Conservation (phyloP, 2,329 filamentous ascomycete genomes). For the Ophiosphaerella narmari region DNA sequence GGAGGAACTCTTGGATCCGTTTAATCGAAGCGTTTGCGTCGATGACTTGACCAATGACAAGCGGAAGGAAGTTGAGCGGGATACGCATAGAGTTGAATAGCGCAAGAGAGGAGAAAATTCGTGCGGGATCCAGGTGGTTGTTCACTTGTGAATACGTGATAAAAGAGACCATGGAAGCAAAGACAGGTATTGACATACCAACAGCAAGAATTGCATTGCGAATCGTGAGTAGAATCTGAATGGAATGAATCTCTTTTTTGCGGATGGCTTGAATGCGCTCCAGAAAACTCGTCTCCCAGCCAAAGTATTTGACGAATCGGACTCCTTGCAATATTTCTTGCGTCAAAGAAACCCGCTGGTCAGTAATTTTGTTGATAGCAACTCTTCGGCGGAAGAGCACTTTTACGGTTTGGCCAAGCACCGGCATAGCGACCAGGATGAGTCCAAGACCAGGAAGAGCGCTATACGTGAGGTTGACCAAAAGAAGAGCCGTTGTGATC, state of each 20-base stretch:
- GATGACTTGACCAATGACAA: constrained; percentile 86
- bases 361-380: constrained; percentile 89
- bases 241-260: constrained; percentile 75
- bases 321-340: constrained; percentile 92
- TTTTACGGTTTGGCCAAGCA: constrained; percentile 77
- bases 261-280: constrained; percentile 75
- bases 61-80: constrained; percentile 84
- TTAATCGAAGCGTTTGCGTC: constrained; percentile 85
- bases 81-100: constrained; percentile 91
- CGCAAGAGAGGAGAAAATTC: constrained; percentile 89
- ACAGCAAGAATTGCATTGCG: constrained; percentile 84
- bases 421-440: constrained; percentile 75
- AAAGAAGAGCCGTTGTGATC: constrained; percentile 76
- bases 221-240: constrained; percentile 81
- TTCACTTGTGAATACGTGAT: constrained; percentile 74
- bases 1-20: constrained; percentile 84
- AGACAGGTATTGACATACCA: constrained; percentile 85
- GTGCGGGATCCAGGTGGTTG: constrained; percentile 71
- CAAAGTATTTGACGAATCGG: constrained; percentile 94
- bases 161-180: constrained; percentile 93
- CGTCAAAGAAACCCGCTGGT: constrained; percentile 86
- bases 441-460: constrained; percentile 86
- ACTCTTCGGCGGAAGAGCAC: constrained; percentile 75
- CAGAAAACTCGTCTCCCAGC: constrained; percentile 90
- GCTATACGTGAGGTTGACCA: constrained; percentile 88